Conservation (phyloP, 441 rosid genomes). For the Rhodomyrtus psidioides region DNA sequence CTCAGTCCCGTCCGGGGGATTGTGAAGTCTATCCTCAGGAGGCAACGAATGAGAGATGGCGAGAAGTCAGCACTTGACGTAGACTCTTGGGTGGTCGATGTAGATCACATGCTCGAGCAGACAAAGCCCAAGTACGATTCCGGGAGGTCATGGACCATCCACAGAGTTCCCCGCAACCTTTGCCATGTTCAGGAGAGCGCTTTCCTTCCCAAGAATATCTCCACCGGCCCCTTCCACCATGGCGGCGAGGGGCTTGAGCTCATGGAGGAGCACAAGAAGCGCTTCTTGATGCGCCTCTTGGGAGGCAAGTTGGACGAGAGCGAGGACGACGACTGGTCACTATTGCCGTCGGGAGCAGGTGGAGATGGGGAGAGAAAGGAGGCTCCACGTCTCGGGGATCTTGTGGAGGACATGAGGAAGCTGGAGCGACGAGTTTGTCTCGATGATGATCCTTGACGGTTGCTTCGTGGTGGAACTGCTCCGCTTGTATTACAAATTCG, state of each 20-base stretch:
- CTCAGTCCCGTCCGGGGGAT: background rate
- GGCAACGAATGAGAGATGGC: background rate
- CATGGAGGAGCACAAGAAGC: slow-evolving; percentile 7
- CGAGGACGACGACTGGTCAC: background rate
- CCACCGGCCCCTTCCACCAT: background rate
- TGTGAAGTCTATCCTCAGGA: background rate
- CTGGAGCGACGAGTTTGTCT: background rate
- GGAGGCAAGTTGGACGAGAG: background rate
- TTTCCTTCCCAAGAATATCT: background rate
- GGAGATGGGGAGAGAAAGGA: background rate
- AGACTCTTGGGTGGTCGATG: background rate
- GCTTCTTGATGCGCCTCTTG: background rate
- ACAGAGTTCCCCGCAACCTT: background rate
- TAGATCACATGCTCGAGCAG: background rate
- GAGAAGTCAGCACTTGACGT: background rate
- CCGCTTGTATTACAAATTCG: background rate
- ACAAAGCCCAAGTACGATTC: background rate
- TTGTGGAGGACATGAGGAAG: background rate
- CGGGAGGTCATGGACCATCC: slow-evolving; percentile 2
- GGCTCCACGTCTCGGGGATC: background rate
- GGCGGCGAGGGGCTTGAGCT: background rate
- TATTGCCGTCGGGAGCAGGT: accelerated
- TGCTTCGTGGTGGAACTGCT: background rate
- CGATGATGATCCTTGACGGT: background rate
- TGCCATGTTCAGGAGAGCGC: background rate